Percentiles rank a stretch among this genome's conserved stretches.
Evolutionary conservation across 306 rosid genomes (phyloP).

Genomic region (Quercus agrifolia): DNA sequence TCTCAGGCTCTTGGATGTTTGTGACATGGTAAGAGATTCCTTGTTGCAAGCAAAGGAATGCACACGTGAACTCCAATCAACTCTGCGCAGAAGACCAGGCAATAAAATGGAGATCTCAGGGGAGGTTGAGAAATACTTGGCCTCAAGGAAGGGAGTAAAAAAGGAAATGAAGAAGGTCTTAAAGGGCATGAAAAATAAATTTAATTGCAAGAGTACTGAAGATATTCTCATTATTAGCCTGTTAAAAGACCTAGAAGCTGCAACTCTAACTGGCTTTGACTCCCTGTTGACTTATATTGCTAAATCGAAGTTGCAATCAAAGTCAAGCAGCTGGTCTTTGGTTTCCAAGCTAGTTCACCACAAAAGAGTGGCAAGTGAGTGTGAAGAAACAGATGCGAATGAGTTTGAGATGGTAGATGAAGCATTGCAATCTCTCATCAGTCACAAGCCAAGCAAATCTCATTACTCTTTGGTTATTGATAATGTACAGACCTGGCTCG

Average conservation of each 20-base stretch:
- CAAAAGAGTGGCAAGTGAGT: conserved; percentile 18
- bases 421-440: conserved; percentile 10
- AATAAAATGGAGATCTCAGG: neutral
- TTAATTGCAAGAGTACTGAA: conserved; percentile 1
- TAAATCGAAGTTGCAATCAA: neutral
- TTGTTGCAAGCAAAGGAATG: neutral
- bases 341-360: conserved; percentile 24
- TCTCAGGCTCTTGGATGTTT: conserved; percentile 36
- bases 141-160: conserved; percentile 3
- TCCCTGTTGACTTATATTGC: conserved; percentile 10
- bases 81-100: neutral
- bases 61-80: neutral
- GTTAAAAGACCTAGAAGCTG: conserved; percentile 24
- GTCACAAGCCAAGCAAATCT: neutral
- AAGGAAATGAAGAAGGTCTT: conserved; percentile 26
- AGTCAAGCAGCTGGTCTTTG: too few species aligned
- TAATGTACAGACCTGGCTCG: conserved; percentile 13
- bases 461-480: neutral
- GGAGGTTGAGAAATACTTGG: neutral
- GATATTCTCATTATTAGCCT: conserved; percentile 6
- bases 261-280: conserved; percentile 9
- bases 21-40: conserved; percentile 28
- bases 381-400: conserved; percentile 6
- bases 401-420: conserved; percentile 22
- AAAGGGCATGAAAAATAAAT: conserved; percentile 16